Percentiles rank a stretch among this genome's conserved stretches.
Conservation (phyloP, 164 flowering plant species). For the Houttuynia cordata region DNA sequence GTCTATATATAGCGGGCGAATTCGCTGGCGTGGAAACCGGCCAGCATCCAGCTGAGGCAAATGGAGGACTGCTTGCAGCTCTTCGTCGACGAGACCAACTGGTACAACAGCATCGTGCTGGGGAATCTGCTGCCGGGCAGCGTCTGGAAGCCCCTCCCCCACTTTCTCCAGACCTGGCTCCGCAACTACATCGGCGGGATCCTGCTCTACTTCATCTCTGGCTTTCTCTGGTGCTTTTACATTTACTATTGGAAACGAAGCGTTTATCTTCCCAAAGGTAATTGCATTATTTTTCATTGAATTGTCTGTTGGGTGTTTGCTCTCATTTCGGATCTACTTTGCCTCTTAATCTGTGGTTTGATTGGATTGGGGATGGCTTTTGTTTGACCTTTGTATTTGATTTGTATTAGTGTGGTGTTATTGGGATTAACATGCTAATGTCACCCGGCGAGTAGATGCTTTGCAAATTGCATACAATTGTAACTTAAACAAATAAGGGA, state of each 20-base stretch:
- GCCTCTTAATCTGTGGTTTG: neutral
- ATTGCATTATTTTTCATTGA: neutral
- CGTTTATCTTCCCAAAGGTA: conserved; percentile 78
- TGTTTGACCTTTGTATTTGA: too few species aligned
- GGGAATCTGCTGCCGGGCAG: conserved; percentile 35
- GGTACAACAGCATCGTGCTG: conserved; percentile 60
- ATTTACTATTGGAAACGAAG: conserved; percentile 64
- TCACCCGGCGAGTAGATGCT: too few species aligned
- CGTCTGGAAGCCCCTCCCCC: conserved; percentile 50
- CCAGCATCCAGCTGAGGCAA: neutral
- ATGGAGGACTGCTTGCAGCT: conserved; percentile 30
- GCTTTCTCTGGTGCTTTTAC: conserved; percentile 73
- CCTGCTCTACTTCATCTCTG: conserved; percentile 52
- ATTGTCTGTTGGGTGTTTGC: neutral
- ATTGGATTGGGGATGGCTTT: neutral
- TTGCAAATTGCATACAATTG: too few species aligned
- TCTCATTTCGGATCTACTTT: neutral
- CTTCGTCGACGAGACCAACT: conserved; percentile 47
- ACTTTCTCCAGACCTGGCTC: conserved; percentile 54
- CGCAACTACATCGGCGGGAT: conserved; percentile 66
- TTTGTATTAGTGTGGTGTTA: too few species aligned
- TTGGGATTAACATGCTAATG: too few species aligned
- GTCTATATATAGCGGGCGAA: too few species aligned
- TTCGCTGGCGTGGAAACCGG: too few species aligned
- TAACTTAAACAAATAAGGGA: too few species aligned